These are phyloP conservation scores for Diaporthe ilicicola DNA, from an alignment of 2,329 filamentous ascomycete genomes.

Conservation along the genomic window DNA sequence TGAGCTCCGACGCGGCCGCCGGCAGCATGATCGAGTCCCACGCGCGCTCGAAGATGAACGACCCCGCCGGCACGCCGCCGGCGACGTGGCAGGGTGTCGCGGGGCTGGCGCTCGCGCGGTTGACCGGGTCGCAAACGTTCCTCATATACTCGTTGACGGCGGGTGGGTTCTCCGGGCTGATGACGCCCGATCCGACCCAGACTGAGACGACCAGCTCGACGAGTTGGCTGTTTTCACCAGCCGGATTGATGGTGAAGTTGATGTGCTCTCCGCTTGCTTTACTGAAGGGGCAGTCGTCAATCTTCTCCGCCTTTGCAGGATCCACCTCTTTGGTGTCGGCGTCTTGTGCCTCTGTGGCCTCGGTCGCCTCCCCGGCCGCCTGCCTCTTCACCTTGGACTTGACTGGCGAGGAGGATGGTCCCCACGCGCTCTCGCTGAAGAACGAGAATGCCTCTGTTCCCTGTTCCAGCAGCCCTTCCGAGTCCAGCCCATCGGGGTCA, in stretches of 20 bases:
- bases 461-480: slow-evolving; percentile 51
- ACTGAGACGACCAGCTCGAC: slow-evolving; percentile 44
- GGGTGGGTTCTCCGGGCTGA: slow-evolving; percentile 39
- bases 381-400: slow-evolving; percentile 8
- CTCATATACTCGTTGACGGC: slow-evolving; percentile 59
- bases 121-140: slow-evolving; percentile 47
- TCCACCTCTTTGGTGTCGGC: neutral
- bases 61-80: slow-evolving; percentile 56
- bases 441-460: slow-evolving; percentile 54
- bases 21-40: slow-evolving; percentile 60
- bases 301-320: neutral
- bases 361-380: neutral
- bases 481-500: slow-evolving; percentile 47
- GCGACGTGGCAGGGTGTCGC: slow-evolving; percentile 58
- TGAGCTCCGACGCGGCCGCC: slow-evolving; percentile 31
- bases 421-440: slow-evolving; percentile 48
- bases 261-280: slow-evolving; percentile 35
- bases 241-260: slow-evolving; percentile 40
- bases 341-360: too few species aligned
- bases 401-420: slow-evolving; percentile 31
- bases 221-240: slow-evolving; percentile 34
- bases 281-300: slow-evolving; percentile 11
- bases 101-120: slow-evolving; percentile 52
- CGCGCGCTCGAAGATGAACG: slow-evolving; percentile 58
- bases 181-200: slow-evolving; percentile 56